These are phyloP conservation scores for Dillenia turbinata DNA, from an alignment of 164 flowering plant species.

Conservation along the genomic window DNA sequence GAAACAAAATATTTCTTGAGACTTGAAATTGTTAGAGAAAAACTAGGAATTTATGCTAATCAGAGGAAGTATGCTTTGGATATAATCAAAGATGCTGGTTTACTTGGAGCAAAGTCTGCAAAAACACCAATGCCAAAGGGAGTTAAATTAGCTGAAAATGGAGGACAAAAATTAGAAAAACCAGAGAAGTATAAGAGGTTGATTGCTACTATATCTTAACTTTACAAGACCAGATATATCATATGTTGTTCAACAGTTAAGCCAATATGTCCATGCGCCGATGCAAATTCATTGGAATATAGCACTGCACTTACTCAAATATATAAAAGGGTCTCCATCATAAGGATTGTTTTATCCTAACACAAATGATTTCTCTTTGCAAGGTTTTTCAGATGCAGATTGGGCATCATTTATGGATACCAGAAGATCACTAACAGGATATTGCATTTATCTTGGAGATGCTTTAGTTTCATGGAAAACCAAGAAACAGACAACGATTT, in stretches of 20 bases:
- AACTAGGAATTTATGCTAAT: not conserved
- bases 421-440: not conserved
- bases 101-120: not conserved
- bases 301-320: not conserved
- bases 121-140: not conserved
- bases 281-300: not conserved
- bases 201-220: slow-evolving; percentile 1
- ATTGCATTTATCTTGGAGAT: slow-evolving; percentile 3
- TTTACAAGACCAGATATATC: slow-evolving; percentile 2
- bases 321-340: not conserved
- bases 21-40: not conserved
- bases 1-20: no score
- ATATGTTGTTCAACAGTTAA: not conserved
- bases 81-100: not conserved
- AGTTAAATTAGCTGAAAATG: not conserved
- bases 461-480: slow-evolving; percentile 4
- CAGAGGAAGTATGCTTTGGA: not conserved
- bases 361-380: not conserved
- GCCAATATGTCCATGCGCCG: slow-evolving; percentile 2
- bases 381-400: not conserved
- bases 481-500: not conserved
- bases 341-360: not conserved
- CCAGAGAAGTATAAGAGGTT: not conserved
- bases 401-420: not conserved
- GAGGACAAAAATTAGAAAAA: not conserved